These are phyloP conservation scores for Arthrocladium fulminans DNA, from an alignment of 2,329 filamentous ascomycete genomes.

Conservation along the genomic window DNA sequence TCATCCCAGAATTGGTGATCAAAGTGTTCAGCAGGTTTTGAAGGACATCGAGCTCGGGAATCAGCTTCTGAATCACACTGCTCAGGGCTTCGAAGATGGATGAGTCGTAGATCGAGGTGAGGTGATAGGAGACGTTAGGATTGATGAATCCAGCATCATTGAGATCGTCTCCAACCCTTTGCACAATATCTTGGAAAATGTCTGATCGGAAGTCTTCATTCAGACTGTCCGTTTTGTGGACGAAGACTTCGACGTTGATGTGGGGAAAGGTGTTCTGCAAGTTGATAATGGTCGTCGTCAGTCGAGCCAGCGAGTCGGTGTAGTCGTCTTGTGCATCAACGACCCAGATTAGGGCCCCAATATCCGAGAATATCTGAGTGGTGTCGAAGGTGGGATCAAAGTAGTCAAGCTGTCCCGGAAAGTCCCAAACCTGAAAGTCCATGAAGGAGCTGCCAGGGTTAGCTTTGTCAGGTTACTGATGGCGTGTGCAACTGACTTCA, in stretches of 20 bases:
- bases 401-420: slow-evolving; percentile 90
- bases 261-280: slow-evolving; percentile 81
- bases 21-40: slow-evolving; percentile 91
- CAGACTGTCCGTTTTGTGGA: slow-evolving; percentile 97
- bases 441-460: slow-evolving; percentile 72
- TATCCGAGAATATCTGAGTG: slow-evolving; percentile 76
- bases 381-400: slow-evolving; percentile 83
- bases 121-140: slow-evolving; percentile 85
- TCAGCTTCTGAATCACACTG: slow-evolving; percentile 96
- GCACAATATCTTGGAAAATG: slow-evolving; percentile 91
- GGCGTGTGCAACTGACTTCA: slow-evolving; percentile 62
- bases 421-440: slow-evolving; percentile 98
- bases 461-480: neutral
- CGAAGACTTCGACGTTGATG: slow-evolving; percentile 96
- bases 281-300: slow-evolving; percentile 82
- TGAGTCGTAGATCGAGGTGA: slow-evolving; percentile 97
- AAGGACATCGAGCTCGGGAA: slow-evolving; percentile 83
- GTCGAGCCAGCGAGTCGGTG: slow-evolving; percentile 74
- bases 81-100: slow-evolving; percentile 97
- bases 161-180: slow-evolving; percentile 91
- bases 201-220: slow-evolving; percentile 95
- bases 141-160: slow-evolving; percentile 90
- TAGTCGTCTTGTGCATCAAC: slow-evolving; percentile 99
- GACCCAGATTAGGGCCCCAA: slow-evolving; percentile 94
- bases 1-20: slow-evolving; percentile 86